Percentiles rank a stretch among this genome's conserved stretches.
Conservation (phyloP, 2,329 filamentous ascomycete genomes). For the Orbilia javanica region DNA sequence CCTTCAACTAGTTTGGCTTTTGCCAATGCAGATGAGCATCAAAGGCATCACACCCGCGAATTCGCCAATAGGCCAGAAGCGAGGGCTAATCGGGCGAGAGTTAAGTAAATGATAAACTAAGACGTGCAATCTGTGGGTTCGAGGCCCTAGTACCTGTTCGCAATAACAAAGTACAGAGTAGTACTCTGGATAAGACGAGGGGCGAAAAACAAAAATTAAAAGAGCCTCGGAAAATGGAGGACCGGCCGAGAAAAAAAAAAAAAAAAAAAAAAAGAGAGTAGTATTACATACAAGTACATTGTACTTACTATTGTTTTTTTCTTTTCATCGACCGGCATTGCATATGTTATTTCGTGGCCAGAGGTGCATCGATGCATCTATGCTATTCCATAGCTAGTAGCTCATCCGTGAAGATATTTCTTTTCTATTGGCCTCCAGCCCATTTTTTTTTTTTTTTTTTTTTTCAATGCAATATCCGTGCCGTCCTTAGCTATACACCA, state of each 20-base stretch:
- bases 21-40: conserved; percentile 18
- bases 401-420: conserved; percentile 2
- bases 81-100: neutral
- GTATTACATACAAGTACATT: conserved; percentile 1
- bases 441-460: too few relatives aligned
- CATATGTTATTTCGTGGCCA: conserved; percentile 10
- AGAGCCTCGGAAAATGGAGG: neutral
- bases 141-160: conserved; percentile 4
- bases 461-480: conserved; percentile 5
- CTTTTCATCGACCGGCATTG: neutral
- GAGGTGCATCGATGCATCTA: neutral
- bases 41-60: conserved; percentile 7
- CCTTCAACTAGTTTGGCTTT: conserved; percentile 18
- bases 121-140: conserved; percentile 12
- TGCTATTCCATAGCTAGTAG: conserved; percentile 22
- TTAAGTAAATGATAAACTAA: conserved; percentile 17
- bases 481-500: conserved; percentile 12
- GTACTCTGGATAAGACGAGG: neutral
- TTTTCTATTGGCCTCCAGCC: neutral
- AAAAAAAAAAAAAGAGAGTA: neutral
- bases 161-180: too few relatives aligned
- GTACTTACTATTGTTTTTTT: neutral
- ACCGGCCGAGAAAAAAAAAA: neutral
- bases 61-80: neutral
- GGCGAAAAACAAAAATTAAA: neutral